Base-by-base conservation (phyloP, 2,329 filamentous ascomycete genomes). In the Cladosporium phlei region DNA sequence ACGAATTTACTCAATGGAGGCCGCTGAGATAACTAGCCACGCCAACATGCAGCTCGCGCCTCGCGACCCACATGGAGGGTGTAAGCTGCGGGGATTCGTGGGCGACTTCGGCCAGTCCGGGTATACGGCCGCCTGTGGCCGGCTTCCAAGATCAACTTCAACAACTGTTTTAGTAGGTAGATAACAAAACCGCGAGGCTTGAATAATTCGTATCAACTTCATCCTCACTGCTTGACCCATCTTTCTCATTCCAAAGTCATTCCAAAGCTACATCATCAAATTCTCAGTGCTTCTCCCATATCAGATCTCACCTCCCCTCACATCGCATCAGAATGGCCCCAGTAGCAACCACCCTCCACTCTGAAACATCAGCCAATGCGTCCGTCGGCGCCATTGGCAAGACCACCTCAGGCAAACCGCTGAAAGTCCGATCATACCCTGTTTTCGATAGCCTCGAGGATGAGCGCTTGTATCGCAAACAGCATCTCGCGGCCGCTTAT, bases 371-470 rank as follows among this genome's bases (percentile, higher is more conserved):
- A 11, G 61, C 61, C 22, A 75, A 75, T 56, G 66, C 64, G 29
- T 62, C 58, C 1, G 66, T 73, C 4, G 68, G 68, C 22, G 70
- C 73, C 3, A 63, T 74, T 38, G 74, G 73, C 4, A 68, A 66
- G 51, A 74, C 71, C 0, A 66, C 63, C 8, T 67, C 63, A 1
- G 74, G 73, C 16, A 68, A 67, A 51, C 64, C 65, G 8, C 62
- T 76, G 25, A 71, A 68, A 51, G 69, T 76, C 19, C 62, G 72
- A 20, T 63, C 66, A 25, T 75, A 76, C 54, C 66, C 66, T 10
- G 59, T 54, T 8, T 68, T 68, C 42, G 60, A 64, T n/a, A 62
- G 66, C 50, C 61, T 62, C 20, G 60, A 66, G 51, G 55, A 60
- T 37, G 62, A 72, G 51, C 61, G 70, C 21, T 61, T 66, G 33